A percentile compares a stretch with the other conserved stretches of the same genome.
Evolutionary conservation across 148 eudicot species (phyloP).

Genomic region (Mesembryanthemum crystallinum): DNA sequence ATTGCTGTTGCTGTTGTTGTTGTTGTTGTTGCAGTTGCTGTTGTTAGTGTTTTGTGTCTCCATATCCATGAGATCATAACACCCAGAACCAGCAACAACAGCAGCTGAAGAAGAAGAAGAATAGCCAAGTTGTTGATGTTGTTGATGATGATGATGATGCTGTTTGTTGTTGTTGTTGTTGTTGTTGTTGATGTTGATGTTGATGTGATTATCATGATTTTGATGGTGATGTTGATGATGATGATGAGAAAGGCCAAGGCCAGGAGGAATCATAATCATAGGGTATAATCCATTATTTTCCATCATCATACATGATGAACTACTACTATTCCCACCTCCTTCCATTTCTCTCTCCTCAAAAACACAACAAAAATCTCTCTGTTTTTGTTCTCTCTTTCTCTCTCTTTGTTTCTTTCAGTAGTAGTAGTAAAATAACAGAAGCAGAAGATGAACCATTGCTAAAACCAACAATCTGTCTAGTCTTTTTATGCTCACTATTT

Average conservation of each 20-base stretch:
- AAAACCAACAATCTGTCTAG: constrained; percentile 5
- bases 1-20: background rate
- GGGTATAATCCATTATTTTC: constrained; percentile 47
- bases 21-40: background rate
- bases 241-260: constrained; percentile 23
- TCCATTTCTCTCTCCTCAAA: constrained; percentile 28
- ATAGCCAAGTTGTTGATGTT: constrained; percentile 15
- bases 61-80: constrained; percentile 31
- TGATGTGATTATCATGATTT: constrained; percentile 16
- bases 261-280: constrained; percentile 47
- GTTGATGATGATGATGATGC: background rate
- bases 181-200: constrained; percentile 4
- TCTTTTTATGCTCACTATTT: constrained; percentile 18
- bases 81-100: constrained; percentile 13
- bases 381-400: constrained; percentile 8
- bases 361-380: constrained; percentile 7
- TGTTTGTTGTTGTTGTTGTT: constrained; percentile 13
- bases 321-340: constrained; percentile 34
- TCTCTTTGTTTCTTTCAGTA: background rate
- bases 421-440: background rate
- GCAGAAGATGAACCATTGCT: background rate
- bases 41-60: constrained; percentile 25
- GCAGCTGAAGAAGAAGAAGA: constrained; percentile 22
- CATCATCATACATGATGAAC: constrained; percentile 38
- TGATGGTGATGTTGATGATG: constrained; percentile 31